These are phyloP conservation scores for Flueggea neowawraea DNA, from an alignment of 441 rosid species.

Conservation along the genomic window DNA sequence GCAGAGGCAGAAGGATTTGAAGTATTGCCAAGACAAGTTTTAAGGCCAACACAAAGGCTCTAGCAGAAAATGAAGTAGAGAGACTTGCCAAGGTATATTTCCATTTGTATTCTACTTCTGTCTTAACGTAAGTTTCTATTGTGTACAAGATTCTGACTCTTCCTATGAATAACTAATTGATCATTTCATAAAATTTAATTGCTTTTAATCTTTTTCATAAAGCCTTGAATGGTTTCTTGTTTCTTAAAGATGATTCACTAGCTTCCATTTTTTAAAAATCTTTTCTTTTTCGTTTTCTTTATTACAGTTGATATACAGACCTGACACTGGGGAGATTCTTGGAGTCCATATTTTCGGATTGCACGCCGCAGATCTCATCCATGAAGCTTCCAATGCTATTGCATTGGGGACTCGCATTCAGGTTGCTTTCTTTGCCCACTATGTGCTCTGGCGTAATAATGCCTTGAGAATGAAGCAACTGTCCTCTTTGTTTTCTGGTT, in stretches of 20 bases:
- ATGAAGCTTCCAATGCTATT: slow-evolving; percentile 98
- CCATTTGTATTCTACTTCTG: slow-evolving; percentile 5
- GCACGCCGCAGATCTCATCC: slow-evolving; percentile 99
- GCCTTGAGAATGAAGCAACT: no score
- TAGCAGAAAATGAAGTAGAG: slow-evolving; percentile 98
- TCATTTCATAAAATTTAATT: not conserved
- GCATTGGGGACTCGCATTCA: slow-evolving; percentile 88
- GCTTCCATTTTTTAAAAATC: not conserved
- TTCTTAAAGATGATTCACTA: not conserved
- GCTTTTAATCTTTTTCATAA: not conserved
- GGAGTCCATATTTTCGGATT: slow-evolving; percentile 97
- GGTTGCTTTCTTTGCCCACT: slow-evolving; percentile 25
- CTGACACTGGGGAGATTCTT: slow-evolving; percentile 93
- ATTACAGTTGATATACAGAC: slow-evolving; percentile 90
- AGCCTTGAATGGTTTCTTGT: not conserved
- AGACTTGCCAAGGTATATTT: slow-evolving; percentile 86
- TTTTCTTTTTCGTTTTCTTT: slow-evolving; percentile 3
- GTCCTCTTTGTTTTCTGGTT: not conserved
- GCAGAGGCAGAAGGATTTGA: slow-evolving; percentile 90
- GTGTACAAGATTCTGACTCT: not conserved
- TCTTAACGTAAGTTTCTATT: not conserved
- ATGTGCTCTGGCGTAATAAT: not conserved
- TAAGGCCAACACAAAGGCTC: slow-evolving; percentile 97
- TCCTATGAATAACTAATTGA: not conserved
- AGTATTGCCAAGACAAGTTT: slow-evolving; percentile 90